Percentiles rank a stretch among this genome's conserved stretches.
phyloP scores from a whole-genome alignment of 139 green algal species.

The Parachlorella kessleri region DNA sequence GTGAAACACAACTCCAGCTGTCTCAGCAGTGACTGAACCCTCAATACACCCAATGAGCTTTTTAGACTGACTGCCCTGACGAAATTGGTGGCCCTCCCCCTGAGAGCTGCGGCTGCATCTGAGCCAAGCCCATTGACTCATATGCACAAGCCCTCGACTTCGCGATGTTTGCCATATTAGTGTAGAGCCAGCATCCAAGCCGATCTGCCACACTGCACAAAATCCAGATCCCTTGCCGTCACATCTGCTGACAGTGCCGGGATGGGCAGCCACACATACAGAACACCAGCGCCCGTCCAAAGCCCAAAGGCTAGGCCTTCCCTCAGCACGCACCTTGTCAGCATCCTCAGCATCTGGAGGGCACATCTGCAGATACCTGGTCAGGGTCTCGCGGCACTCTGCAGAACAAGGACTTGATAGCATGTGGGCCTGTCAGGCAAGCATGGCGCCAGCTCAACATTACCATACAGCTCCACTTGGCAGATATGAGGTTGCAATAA shows the following conservation, averaged over 20 bases:
- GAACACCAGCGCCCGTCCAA: neutral
- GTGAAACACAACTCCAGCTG: neutral
- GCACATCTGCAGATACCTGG: slow-evolving; percentile 12
- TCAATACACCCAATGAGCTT: no score
- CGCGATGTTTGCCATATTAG: no score
- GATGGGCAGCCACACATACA: neutral
- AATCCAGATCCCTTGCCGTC: no score
- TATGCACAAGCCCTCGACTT: no score
- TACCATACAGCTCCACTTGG: no score
- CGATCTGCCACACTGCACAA: no score
- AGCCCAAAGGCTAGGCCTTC: neutral
- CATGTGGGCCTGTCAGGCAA: neutral
- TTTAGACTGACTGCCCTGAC: no score
- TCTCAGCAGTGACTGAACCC: no score
- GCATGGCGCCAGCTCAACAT: neutral
- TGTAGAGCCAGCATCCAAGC: no score
- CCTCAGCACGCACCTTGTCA: slow-evolving; percentile 2
- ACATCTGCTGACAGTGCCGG: neutral
- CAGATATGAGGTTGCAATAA: neutral
- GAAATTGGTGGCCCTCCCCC: neutral
- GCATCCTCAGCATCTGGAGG: slow-evolving; percentile 19
- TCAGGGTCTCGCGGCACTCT: slow-evolving; percentile 27
- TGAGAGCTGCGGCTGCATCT: neutral
- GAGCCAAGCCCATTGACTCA: no score
- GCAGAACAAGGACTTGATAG: neutral